These are phyloP conservation scores for Alternaria atra DNA, from an alignment of 2,329 filamentous ascomycete genomes.

Conservation along the genomic window DNA sequence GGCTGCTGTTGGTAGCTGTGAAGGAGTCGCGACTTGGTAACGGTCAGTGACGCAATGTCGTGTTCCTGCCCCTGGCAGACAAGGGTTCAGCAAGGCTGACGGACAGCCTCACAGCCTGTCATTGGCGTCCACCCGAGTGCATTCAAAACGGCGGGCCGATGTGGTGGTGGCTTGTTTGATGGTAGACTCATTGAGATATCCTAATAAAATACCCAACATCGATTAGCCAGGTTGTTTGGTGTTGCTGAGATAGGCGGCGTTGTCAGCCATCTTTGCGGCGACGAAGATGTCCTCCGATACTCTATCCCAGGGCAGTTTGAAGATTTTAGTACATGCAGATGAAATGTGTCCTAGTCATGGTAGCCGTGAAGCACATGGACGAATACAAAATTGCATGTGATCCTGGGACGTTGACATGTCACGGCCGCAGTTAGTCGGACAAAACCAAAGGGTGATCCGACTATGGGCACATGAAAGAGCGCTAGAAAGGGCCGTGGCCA, in stretches of 20 bases:
- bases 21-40: conserved; percentile 36
- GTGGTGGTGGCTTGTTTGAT: conserved; percentile 3
- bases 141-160: conserved; percentile 21
- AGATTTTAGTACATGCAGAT: neutral
- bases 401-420: neutral
- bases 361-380: neutral
- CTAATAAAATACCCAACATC: neutral
- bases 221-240: neutral
- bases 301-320: neutral
- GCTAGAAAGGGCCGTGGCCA: neutral
- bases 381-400: neutral
- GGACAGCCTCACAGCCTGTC: conserved; percentile 22
- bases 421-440: neutral
- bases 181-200: neutral
- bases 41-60: conserved; percentile 35
- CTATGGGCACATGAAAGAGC: neutral
- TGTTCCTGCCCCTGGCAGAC: conserved; percentile 25
- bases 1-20: conserved; percentile 30
- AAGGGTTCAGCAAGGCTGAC: conserved; percentile 28
- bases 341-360: neutral
- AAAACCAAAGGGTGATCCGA: neutral
- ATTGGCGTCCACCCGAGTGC: conserved; percentile 9
- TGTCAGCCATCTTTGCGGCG: neutral
- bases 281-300: neutral
- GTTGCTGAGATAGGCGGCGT: neutral